Conservation (phyloP, 2,329 filamentous ascomycete species). For the Phialocephala subalpina region DNA sequence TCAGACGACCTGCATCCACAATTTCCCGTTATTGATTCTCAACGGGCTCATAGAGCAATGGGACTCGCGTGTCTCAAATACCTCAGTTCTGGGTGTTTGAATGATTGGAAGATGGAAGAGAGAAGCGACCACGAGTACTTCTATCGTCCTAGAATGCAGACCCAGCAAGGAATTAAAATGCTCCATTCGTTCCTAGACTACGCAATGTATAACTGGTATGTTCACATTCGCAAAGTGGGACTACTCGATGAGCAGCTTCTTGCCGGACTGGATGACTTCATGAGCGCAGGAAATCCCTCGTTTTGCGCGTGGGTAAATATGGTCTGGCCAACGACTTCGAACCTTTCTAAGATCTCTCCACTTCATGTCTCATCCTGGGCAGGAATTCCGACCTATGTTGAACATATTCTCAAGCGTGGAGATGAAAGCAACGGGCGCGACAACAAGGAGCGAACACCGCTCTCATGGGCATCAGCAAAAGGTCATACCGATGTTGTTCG, state of each 20-base stretch:
- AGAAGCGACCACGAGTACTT: not conserved
- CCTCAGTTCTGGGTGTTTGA: conserved; percentile 16
- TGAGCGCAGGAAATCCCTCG: not conserved
- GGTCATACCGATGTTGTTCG: conserved; percentile 25
- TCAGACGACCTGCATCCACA: conserved; percentile 5
- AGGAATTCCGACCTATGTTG: conserved; percentile 24
- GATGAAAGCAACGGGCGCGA: conserved; percentile 24
- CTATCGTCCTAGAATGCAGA: not conserved
- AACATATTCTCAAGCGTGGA: conserved; percentile 22
- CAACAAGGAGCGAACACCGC: conserved; percentile 20
- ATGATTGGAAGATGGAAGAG: conserved; percentile 16
- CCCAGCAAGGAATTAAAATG: conserved; percentile 23
- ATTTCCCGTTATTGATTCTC: conserved; percentile 21
- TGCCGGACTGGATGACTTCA: conserved; percentile 15
- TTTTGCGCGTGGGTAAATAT: conserved; percentile 26
- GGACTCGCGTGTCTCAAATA: conserved; percentile 17
- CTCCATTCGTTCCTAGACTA: conserved; percentile 33
- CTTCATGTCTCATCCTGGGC: conserved; percentile 24
- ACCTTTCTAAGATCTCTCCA: conserved; percentile 6
- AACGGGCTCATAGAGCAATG: conserved; percentile 13
- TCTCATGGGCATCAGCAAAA: conserved; percentile 38
- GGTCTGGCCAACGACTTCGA: not conserved
- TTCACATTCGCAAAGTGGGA: conserved; percentile 25
- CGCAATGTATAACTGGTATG: conserved; percentile 27
- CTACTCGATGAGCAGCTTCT: conserved; percentile 16